A percentile compares a stretch with the other conserved stretches of the same genome.
These are phyloP conservation scores for Oehlia diaphana DNA, from an alignment of 192 early-diverging fungal species.

Conservation along the genomic window DNA sequence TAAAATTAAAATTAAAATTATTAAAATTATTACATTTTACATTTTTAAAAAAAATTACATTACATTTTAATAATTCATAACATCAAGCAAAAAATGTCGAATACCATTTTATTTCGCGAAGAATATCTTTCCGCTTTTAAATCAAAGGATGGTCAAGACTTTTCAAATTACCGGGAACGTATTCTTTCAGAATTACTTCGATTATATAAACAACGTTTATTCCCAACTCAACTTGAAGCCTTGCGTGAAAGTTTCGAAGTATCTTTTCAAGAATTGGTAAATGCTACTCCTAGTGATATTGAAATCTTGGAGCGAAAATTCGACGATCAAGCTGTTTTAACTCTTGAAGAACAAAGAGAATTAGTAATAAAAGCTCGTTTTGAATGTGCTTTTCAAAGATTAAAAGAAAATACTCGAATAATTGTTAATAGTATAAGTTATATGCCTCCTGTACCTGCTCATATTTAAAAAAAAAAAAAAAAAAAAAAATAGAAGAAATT, in stretches of 20 bases:
- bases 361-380: constrained; percentile 17
- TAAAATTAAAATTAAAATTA: no score
- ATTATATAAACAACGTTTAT: constrained; percentile 5
- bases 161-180: constrained; percentile 13
- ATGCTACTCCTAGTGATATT: neutral
- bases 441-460: neutral
- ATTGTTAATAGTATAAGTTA: constrained; percentile 3
- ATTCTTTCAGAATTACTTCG: constrained; percentile 8
- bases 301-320: neutral
- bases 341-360: constrained; percentile 16
- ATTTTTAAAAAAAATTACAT: no score
- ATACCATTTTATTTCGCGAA: constrained; percentile 3
- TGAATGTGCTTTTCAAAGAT: constrained; percentile 5
- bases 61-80: no score
- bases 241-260: constrained; percentile 23
- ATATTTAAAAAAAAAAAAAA: neutral
- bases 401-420: constrained; percentile 8
- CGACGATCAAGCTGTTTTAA: neutral
- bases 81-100: no score
- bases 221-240: constrained; percentile 13
- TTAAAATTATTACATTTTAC: no score
- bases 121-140: constrained; percentile 3
- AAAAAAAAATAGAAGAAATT: neutral
- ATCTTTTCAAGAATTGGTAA: constrained; percentile 18
- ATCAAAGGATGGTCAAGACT: neutral